Evolutionary conservation across 176 grass and related monocot genomes (phyloP).

Genomic region (Hordeum marinum): DNA sequence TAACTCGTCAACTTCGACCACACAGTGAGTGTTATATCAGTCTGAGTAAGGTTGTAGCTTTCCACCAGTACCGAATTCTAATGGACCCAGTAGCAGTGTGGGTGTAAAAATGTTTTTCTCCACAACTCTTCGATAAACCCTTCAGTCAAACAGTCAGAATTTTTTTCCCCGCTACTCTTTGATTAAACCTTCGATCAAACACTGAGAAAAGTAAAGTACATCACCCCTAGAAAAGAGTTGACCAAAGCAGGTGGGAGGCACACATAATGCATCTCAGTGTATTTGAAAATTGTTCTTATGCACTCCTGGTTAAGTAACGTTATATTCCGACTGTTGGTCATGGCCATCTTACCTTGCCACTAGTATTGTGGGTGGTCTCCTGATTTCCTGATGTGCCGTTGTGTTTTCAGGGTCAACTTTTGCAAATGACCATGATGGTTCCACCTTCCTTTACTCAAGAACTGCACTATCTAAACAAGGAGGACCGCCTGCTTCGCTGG

Average conservation of each 20-base stretch:
- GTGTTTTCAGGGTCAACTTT: conserved; percentile 71
- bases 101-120: background rate
- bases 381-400: background rate
- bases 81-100: background rate
- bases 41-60: background rate
- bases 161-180: background rate
- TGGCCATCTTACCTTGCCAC: background rate
- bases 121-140: background rate
- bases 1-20: background rate
- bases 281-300: background rate
- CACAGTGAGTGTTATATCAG: background rate
- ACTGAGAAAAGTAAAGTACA: background rate
- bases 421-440: conserved; percentile 97
- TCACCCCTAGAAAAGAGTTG: background rate
- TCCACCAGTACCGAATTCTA: background rate
- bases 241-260: background rate
- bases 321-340: background rate
- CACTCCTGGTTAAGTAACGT: background rate
- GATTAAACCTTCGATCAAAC: background rate
- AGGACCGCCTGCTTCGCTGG: conserved; percentile 79
- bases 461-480: conserved; percentile 94
- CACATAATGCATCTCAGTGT: background rate
- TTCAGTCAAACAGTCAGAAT: background rate
- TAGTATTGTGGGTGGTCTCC: background rate
- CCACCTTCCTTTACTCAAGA: conserved; percentile 76